Evolutionary conservation across 306 rosid species (phyloP), one percentile per base, ranked within the genome.

Genomic region (Begonia fuchsioides): DNA sequence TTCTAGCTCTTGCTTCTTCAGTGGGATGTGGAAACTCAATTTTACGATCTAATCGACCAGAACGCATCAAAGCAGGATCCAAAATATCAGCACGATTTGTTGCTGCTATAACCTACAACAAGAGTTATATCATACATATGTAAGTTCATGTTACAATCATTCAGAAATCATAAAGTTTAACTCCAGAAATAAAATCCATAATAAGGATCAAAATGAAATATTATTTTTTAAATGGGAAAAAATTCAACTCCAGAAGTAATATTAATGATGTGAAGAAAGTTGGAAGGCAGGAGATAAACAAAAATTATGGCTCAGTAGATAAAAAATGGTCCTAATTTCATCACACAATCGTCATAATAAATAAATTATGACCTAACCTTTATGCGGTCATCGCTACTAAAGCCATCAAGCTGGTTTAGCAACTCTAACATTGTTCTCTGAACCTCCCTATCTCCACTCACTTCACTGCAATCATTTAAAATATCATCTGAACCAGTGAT

Each of bases 11-110:
- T 16, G 94, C 96, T 55, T 87, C 96, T 72, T 87, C 94, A 44
- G 66, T 87, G 26, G 96, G 96, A 62, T 87, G 94, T 15, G 96
- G 96, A 66, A 87, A 80, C 72, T 87, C 96, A 55, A 87, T 87
- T 66, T 87, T 87, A 45, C 94, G 93, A 71, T 87, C 96, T 65
- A 87, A 68, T 43, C 96, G 66, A 65, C 96, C 96, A 72, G 96
- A 87, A 60, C 96, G 96, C 96, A 87, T 65, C 18, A 87, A 86
- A 49, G 96, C 96, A 38, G 96, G 96, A 53, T 87, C 96, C 11
- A 87, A 82, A 66, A 87, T 87, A 68, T 87, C 96, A 32, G 96
- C 94, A 53, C 96, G 94, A 63, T 87, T 87, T 38, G 96, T 87
- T n/a, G 96, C 96, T 55, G 96, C 96, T 62, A 87, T 87, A 43